Percentiles rank a stretch among this genome's conserved stretches.
These are phyloP conservation scores for Raphanus raphanistrum DNA, from an alignment of 345 rosid species.

Conservation along the genomic window DNA sequence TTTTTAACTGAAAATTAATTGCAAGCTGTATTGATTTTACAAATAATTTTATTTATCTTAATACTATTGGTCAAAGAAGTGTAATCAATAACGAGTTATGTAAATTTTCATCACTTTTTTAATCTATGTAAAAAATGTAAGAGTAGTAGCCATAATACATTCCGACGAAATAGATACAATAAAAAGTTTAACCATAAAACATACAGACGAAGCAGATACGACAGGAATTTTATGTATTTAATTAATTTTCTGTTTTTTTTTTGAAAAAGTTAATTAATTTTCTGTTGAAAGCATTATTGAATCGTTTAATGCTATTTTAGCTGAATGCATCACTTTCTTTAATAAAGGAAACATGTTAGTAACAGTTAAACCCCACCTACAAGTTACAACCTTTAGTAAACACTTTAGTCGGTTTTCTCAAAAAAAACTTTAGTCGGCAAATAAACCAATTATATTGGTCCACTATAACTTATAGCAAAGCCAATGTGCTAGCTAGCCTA, in stretches of 20 bases:
- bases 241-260: neutral
- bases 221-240: neutral
- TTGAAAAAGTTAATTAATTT: neutral
- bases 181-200: neutral
- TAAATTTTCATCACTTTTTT: no score
- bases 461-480: neutral
- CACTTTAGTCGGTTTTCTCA: no score
- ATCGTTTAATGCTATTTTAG: neutral
- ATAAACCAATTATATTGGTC: constrained; percentile 1
- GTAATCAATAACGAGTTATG: neutral
- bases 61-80: neutral
- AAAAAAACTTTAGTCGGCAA: neutral
- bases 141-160: neutral
- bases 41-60: no score
- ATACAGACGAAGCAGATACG: neutral
- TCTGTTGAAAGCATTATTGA: neutral
- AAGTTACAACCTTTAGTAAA: neutral
- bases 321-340: neutral
- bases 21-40: no score
- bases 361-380: neutral
- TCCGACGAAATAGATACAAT: neutral
- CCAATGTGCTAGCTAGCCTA: neutral
- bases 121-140: neutral
- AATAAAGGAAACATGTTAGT: neutral
- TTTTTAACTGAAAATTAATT: no score